Evolutionary conservation across 73 alveolate genomes (phyloP), one percentile per base, ranked within the genome.

Genomic region (Symbiodinium pilosum): DNA sequence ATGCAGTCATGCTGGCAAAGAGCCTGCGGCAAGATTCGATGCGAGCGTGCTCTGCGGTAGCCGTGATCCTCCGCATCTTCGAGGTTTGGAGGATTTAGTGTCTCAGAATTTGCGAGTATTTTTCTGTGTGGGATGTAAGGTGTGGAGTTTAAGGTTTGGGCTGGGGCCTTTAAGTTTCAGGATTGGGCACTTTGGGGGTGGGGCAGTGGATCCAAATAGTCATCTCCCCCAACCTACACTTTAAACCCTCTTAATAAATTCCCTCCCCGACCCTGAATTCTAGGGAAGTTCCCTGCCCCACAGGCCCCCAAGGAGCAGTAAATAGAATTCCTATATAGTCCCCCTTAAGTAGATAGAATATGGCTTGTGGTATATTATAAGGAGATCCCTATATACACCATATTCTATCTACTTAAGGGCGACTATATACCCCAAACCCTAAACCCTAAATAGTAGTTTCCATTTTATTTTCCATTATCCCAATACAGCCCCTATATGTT

Each of bases 351-450:
- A n/a, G n/a, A n/a, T n/a, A n/a, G n/a, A n/a, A n/a, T n/a, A n/a
- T n/a, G n/a, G n/a, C n/a, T n/a, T n/a, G n/a, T n/a, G n/a, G n/a
- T n/a, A n/a, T n/a, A n/a, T n/a, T n/a, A n/a, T n/a, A n/a, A n/a
- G n/a, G n/a, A n/a, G n/a, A n/a, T n/a, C n/a, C n/a, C n/a, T n/a
- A n/a, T n/a, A n/a, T n/a, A n/a, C n/a, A n/a, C n/a, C n/a, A n/a
- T n/a, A n/a, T n/a, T n/a, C n/a, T n/a, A n/a, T n/a, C n/a, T n/a
- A n/a, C n/a, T n/a, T n/a, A n/a, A n/a, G n/a, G n/a, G n/a, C n/a
- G n/a, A n/a, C n/a, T n/a, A n/a, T n/a, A n/a, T n/a, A 56, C 75
- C 75, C 75, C 26, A 56, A 56, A 56, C 75, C 75, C 75, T 56
- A 56, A 56, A 56, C 75, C 40, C 75, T 56, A 5, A 18, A 56